Evolutionary conservation across 2,329 filamentous ascomycete genomes (phyloP).

Genomic region (Ophiostoma ulmi): DNA sequence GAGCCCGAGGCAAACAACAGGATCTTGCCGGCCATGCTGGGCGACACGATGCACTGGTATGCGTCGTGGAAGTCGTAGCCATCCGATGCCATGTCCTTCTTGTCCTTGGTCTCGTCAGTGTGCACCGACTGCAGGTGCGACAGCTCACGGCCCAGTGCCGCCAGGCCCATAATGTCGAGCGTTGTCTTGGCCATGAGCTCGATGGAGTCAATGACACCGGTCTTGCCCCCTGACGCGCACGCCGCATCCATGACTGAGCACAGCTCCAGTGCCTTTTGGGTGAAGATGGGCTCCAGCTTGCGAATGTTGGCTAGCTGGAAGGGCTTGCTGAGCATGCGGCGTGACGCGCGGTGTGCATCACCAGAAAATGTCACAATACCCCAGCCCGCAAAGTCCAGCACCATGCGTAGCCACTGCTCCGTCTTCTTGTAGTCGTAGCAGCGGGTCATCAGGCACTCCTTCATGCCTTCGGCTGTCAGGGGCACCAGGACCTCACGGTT

Average conservation of each 20-base stretch:
- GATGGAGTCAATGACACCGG: constrained; percentile 23
- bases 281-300: constrained; percentile 39
- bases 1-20: constrained; percentile 21
- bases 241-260: constrained; percentile 32
- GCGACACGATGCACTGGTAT: constrained; percentile 34
- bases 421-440: constrained; percentile 35
- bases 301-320: constrained; percentile 38
- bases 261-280: constrained; percentile 33
- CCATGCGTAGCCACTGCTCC: constrained; percentile 32
- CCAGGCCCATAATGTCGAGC: constrained; percentile 36
- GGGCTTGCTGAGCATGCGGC: constrained; percentile 27
- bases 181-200: constrained; percentile 32
- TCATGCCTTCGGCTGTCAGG: constrained; percentile 37
- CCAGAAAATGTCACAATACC: constrained; percentile 23
- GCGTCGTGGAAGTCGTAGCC: constrained; percentile 30
- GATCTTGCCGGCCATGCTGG: constrained; percentile 32
- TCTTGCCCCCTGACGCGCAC: not conserved
- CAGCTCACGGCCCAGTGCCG: constrained; percentile 36
- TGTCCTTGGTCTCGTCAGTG: not conserved
- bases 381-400: constrained; percentile 28
- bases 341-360: constrained; percentile 23
- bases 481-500: constrained; percentile 39
- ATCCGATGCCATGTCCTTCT: not conserved
- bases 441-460: constrained; percentile 37
- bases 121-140: constrained; percentile 29